These are phyloP conservation scores for Cafeteria roenbergensis DNA, from an alignment of 108 stramenopile genomes.

Conservation along the genomic window DNA sequence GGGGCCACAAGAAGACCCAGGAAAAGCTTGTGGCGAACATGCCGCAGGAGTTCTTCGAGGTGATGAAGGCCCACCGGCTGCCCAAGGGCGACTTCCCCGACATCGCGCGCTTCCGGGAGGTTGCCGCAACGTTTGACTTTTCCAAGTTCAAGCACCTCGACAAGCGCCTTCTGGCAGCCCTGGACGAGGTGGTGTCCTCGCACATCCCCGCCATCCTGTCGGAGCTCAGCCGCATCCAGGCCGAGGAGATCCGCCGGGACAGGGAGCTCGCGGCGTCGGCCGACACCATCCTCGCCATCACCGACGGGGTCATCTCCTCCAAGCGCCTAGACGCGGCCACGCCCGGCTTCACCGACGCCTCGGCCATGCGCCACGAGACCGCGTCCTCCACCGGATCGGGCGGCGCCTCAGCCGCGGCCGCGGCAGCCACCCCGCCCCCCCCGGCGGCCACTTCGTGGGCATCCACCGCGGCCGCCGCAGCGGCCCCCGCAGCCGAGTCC, in stretches of 20 bases:
- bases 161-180: constrained; percentile 57
- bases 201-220: constrained; percentile 66
- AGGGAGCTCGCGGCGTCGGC: not conserved
- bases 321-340: not conserved
- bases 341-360: not conserved
- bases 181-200: constrained; percentile 68
- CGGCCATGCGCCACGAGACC: not conserved
- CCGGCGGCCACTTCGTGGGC: no score
- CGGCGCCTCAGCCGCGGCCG: no score
- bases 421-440: no score
- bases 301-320: not conserved
- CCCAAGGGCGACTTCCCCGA: constrained; percentile 77
- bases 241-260: not conserved
- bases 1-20: constrained; percentile 83
- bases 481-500: not conserved
- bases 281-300: not conserved
- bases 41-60: constrained; percentile 72
- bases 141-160: constrained; percentile 49
- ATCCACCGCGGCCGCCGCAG: no score
- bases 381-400: not conserved
- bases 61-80: constrained; percentile 70
- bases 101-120: constrained; percentile 68
- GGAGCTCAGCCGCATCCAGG: constrained; percentile 8
- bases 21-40: constrained; percentile 68
- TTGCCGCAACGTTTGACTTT: constrained; percentile 61